These are phyloP conservation scores for Epichloe scottii DNA, from an alignment of 2,329 filamentous ascomycete species.

Conservation along the genomic window DNA sequence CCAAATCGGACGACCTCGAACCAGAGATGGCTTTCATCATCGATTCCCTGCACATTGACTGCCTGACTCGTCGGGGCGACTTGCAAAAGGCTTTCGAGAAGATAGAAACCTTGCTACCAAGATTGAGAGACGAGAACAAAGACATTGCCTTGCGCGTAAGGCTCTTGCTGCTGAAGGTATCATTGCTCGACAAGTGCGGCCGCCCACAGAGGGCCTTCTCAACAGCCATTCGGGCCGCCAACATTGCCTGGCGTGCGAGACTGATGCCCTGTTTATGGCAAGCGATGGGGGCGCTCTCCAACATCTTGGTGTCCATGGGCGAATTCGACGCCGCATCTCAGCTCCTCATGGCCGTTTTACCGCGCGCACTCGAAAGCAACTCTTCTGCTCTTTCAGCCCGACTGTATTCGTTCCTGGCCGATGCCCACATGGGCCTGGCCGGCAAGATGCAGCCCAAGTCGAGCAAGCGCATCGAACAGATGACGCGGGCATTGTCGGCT, in stretches of 20 bases:
- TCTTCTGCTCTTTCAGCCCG: conserved; percentile 48
- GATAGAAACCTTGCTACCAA: conserved; percentile 31
- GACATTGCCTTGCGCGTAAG: conserved; percentile 55
- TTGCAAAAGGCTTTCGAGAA: conserved; percentile 34
- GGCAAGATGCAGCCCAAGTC: conserved; percentile 35
- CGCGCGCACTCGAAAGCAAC: conserved; percentile 62
- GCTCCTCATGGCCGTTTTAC: conserved; percentile 57
- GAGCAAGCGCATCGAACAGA: conserved; percentile 37
- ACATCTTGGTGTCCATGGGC: conserved; percentile 54
- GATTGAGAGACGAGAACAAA: conserved; percentile 31
- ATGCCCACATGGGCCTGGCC: conserved; percentile 68
- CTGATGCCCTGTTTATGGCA: conserved; percentile 62
- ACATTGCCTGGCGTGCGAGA: conserved; percentile 56
- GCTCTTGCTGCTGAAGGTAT: conserved; percentile 60
- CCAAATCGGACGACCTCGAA: conserved; percentile 36
- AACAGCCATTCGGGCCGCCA: conserved; percentile 61
- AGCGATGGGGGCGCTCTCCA: conserved; percentile 52
- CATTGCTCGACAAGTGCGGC: conserved; percentile 54
- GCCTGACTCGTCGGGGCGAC: conserved; percentile 34
- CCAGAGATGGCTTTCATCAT: conserved; percentile 39
- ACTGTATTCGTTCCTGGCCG: conserved; percentile 59
- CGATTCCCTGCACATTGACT: conserved; percentile 40
- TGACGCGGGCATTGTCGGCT: conserved; percentile 46
- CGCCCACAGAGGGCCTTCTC: conserved; percentile 66
- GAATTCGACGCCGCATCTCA: conserved; percentile 57